Evolutionary conservation across 1,284 basidiomycete species (phyloP).

Genomic region (Trametes polyzona): DNA sequence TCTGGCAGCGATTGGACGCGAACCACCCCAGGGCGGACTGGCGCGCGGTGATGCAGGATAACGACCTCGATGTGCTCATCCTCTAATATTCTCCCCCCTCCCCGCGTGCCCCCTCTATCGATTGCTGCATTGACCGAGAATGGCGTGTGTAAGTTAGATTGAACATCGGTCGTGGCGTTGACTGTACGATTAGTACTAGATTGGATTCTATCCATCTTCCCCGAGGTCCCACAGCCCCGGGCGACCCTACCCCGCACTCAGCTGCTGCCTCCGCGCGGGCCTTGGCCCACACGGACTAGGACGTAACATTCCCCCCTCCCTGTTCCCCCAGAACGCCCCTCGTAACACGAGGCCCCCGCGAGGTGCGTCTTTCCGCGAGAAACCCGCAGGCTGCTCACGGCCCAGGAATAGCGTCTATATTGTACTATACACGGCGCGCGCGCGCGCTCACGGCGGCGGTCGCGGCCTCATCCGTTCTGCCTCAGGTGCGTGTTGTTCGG

Average conservation of each 20-base stretch:
- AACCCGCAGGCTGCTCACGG: conserved; percentile 8
- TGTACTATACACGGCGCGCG: background rate
- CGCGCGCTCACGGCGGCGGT: conserved; percentile 2
- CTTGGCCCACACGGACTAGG: background rate
- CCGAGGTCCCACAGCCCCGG: conserved; percentile 1
- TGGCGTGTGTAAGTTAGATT: conserved; percentile 25
- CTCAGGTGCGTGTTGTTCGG: too few relatives aligned
- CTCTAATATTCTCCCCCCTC: conserved; percentile 28
- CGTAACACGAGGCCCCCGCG: conserved; percentile 14
- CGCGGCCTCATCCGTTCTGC: conserved; percentile 9
- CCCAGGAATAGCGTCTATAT: conserved; percentile 6
- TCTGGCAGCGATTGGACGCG: conserved; percentile 45
- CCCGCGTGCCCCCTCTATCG: conserved; percentile 10
- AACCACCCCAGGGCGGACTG: conserved; percentile 40
- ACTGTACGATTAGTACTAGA: conserved; percentile 21
- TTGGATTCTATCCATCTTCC: conserved; percentile 15
- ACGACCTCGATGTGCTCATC: conserved; percentile 38
- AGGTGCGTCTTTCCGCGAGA: conserved; percentile 16
- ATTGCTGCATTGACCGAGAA: conserved; percentile 19
- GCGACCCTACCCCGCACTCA: background rate
- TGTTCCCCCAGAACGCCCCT: conserved; percentile 7
- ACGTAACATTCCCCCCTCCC: conserved; percentile 17
- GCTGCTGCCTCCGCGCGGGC: background rate
- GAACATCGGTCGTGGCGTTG: conserved; percentile 7
- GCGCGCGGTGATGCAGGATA: conserved; percentile 46